These are phyloP conservation scores for Penicillium sp. DNA, from an alignment of 2,329 filamentous ascomycete genomes.

Conservation along the genomic window DNA sequence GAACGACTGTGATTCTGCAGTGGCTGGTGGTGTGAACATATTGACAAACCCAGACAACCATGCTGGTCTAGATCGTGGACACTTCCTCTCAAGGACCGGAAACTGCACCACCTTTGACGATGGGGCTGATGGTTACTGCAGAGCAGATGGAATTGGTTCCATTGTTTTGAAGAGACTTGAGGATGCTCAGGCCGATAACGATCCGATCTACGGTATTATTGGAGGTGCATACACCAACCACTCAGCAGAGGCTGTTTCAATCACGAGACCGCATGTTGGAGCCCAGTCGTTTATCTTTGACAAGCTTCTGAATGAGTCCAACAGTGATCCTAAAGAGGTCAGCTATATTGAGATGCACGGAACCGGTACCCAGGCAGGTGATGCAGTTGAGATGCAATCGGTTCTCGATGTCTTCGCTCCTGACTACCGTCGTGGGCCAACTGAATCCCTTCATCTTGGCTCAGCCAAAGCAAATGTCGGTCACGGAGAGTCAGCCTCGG, in stretches of 20 bases:
- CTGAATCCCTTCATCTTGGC: constrained; percentile 58
- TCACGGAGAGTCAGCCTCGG: constrained; percentile 62
- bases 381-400: constrained; percentile 77
- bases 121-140: constrained; percentile 77
- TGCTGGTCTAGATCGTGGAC: constrained; percentile 70
- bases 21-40: constrained; percentile 73
- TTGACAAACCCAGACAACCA: constrained; percentile 81
- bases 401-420: constrained; percentile 66
- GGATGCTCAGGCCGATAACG: constrained; percentile 73
- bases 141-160: constrained; percentile 72
- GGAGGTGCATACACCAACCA: constrained; percentile 76
- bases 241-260: constrained; percentile 75
- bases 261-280: constrained; percentile 77
- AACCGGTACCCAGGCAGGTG: constrained; percentile 82
- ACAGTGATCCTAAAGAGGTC: constrained; percentile 72
- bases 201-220: constrained; percentile 69
- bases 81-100: constrained; percentile 74
- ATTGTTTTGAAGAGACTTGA: constrained; percentile 77
- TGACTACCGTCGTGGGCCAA: constrained; percentile 48
- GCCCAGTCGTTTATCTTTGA: constrained; percentile 72
- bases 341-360: constrained; percentile 89
- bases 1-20: constrained; percentile 76
- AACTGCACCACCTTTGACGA: constrained; percentile 80
- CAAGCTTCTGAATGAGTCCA: constrained; percentile 68
- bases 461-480: constrained; percentile 65